These are phyloP conservation scores for Medicago lupulina DNA, from an alignment of 306 rosid genomes.

Conservation along the genomic window DNA sequence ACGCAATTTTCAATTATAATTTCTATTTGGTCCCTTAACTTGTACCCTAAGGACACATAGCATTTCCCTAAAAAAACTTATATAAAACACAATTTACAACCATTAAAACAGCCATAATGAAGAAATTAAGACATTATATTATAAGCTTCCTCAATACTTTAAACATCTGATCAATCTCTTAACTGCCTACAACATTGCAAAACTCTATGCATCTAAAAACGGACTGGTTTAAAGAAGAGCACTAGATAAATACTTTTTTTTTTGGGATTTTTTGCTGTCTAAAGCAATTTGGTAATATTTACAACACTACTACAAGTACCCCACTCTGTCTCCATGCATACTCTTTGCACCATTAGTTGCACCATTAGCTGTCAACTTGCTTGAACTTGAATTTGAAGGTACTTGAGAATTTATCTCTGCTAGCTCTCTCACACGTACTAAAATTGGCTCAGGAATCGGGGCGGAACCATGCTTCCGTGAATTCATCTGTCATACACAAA, in stretches of 20 bases:
- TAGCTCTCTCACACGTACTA: constrained; percentile 83
- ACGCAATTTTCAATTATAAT: too few relatives aligned
- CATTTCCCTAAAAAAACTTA: too few relatives aligned
- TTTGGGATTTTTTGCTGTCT: constrained; percentile 14
- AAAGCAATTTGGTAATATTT: constrained; percentile 54
- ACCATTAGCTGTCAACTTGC: constrained; percentile 51
- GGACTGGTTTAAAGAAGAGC: constrained; percentile 38
- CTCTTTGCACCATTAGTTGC: constrained; percentile 53
- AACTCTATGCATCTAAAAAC: constrained; percentile 46
- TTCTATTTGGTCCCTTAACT: too few relatives aligned
- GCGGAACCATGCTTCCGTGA: constrained; percentile 77
- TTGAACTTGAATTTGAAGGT: constrained; percentile 62
- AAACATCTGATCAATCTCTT: constrained; percentile 43
- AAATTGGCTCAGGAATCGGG: constrained; percentile 77
- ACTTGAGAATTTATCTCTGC: constrained; percentile 83
- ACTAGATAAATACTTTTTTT: constrained; percentile 41
- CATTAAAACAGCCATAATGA: too few relatives aligned
- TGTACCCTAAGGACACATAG: too few relatives aligned
- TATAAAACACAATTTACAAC: too few relatives aligned
- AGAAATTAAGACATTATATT: background rate
- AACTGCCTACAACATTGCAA: constrained; percentile 43
- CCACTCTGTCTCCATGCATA: constrained; percentile 53
- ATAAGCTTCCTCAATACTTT: constrained; percentile 30
- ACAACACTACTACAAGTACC: constrained; percentile 80
- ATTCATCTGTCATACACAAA: constrained; percentile 57